These are phyloP conservation scores for Cornus suecica DNA, from an alignment of 148 eudicot genomes.

Conservation along the genomic window DNA sequence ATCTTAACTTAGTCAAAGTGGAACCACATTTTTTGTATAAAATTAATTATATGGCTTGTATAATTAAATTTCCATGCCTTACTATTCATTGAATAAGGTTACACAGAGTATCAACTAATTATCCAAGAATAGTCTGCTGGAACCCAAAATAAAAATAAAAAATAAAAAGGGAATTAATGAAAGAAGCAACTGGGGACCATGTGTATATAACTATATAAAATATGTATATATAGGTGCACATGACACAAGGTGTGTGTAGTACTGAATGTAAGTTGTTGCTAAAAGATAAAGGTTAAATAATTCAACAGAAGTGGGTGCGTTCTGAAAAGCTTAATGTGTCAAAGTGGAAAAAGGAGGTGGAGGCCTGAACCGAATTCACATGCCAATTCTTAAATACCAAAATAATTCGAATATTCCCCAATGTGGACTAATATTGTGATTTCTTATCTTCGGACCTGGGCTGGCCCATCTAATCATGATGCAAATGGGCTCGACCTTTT, in stretches of 20 bases:
- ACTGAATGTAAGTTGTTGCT: background rate
- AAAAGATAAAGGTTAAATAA: background rate
- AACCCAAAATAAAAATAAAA: no score
- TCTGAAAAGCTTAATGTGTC: conserved; percentile 13
- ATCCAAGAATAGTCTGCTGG: background rate
- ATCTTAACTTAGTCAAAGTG: no score
- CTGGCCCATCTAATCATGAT: background rate
- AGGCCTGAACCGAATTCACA: conserved; percentile 4
- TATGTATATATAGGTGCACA: background rate
- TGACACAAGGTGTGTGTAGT: background rate
- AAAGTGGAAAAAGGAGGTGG: background rate
- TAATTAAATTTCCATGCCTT: no score
- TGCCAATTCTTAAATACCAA: background rate
- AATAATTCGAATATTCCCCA: background rate
- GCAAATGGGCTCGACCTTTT: background rate
- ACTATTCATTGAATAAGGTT: no score
- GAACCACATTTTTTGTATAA: no score
- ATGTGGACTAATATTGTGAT: background rate
- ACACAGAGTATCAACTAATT: background rate
- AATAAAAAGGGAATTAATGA: background rate
- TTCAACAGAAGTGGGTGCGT: conserved; percentile 3
- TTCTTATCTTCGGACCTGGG: background rate
- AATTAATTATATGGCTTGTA: no score
- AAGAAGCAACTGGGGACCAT: background rate
- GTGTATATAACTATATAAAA: background rate